Conservation (phyloP, 345 rosid genomes). For the Viola odorata region DNA sequence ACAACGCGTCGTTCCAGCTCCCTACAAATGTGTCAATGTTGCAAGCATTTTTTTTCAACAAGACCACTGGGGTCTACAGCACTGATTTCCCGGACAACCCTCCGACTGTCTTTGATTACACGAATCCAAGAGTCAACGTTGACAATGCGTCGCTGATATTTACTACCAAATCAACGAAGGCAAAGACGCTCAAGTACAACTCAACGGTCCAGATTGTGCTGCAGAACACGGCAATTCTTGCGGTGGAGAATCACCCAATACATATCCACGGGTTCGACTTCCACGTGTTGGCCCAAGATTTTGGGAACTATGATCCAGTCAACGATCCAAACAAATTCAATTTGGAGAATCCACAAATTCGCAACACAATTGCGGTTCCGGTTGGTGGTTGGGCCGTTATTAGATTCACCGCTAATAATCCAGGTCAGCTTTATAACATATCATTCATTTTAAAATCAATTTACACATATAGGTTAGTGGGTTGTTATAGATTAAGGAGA, state of each 20-base stretch:
- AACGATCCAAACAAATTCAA: conserved; percentile 49
- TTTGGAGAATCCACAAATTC: conserved; percentile 51
- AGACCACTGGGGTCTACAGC: conserved; percentile 50
- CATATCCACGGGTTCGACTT: conserved; percentile 82
- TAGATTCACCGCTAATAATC: conserved; percentile 77
- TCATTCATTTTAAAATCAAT: too few species aligned
- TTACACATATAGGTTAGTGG: too few species aligned
- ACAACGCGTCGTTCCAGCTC: conserved; percentile 52
- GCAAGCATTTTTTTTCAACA: conserved; percentile 49
- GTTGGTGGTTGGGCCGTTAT: conserved; percentile 34
- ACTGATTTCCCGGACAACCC: conserved; percentile 63
- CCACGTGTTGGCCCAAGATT: conserved; percentile 81
- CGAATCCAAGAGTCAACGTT: conserved; percentile 30
- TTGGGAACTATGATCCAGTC: conserved; percentile 60
- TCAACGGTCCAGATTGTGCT: conserved; percentile 64
- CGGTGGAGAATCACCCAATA: conserved; percentile 74
- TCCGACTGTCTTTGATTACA: conserved; percentile 55
- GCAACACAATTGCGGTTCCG: conserved; percentile 76
- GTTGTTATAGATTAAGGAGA: too few species aligned
- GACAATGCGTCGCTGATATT: conserved; percentile 27
- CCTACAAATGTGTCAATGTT: conserved; percentile 52
- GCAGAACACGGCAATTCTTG: conserved; percentile 64
- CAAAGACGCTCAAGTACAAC: conserved; percentile 60
- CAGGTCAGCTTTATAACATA: conserved; percentile 35
- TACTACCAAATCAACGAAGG: conserved; percentile 51